Evolutionary conservation across 768 basidiomycete genomes (phyloP).

Genomic region (Termitomyces titanicus): DNA sequence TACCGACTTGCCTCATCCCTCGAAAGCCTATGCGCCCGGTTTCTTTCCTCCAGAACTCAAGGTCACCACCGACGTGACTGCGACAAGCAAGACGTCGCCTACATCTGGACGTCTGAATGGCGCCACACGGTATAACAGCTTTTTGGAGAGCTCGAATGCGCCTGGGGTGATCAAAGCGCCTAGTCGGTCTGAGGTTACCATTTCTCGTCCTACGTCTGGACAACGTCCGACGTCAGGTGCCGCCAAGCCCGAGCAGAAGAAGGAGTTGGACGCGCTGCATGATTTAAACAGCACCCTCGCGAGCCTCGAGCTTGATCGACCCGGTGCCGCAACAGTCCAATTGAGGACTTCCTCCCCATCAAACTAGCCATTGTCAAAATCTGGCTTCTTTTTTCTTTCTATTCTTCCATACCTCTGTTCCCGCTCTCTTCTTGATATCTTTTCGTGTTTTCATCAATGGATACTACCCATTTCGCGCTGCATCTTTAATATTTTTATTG

Average conservation of each 20-base stretch:
- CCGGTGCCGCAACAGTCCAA: conserved; percentile 15
- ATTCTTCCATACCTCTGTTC: conserved; percentile 6
- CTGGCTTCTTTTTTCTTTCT: conserved; percentile 3
- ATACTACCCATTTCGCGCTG: conserved; percentile 31
- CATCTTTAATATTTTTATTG: conserved; percentile 26
- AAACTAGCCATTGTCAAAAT: conserved; percentile 5
- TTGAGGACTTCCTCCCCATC: conserved; percentile 19
- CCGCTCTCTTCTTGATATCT: conserved; percentile 7
- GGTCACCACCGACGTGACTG: conserved; percentile 14
- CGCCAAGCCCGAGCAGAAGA: conserved; percentile 20
- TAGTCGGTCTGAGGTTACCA: conserved; percentile 39
- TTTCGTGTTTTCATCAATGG: conserved; percentile 17
- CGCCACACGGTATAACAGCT: conserved; percentile 41
- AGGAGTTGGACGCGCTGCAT: conserved; percentile 52
- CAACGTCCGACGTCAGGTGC: conserved; percentile 21
- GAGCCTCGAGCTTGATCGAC: conserved; percentile 61
- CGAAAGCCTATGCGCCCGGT: conserved; percentile 48
- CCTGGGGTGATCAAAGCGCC: conserved; percentile 37
- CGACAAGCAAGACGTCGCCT: conserved; percentile 38
- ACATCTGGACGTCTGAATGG: conserved; percentile 40
- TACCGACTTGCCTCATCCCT: conserved; percentile 45
- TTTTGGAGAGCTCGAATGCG: conserved; percentile 38
- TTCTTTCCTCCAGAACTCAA: conserved; percentile 46
- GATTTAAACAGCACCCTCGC: conserved; percentile 78
- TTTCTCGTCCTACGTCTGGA: conserved; percentile 54